Percentiles rank a stretch among this genome's conserved stretches.
These are phyloP conservation scores for Ophiostoma fasciatum DNA, from an alignment of 2,329 filamentous ascomycete genomes.

Conservation along the genomic window DNA sequence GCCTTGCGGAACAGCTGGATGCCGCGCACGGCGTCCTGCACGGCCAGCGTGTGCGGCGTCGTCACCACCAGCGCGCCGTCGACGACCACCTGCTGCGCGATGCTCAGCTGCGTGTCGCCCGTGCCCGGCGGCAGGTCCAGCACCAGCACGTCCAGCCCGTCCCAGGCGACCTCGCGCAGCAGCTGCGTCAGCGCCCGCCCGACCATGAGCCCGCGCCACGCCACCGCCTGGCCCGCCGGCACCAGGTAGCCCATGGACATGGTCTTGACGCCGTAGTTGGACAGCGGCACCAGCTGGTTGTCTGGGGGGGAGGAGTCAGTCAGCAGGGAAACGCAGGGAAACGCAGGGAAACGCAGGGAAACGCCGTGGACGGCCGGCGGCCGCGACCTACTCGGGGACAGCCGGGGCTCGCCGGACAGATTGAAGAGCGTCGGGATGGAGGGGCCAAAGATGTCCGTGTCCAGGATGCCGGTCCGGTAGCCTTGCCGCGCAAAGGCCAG, in stretches of 20 bases:
- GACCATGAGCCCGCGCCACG: conserved; percentile 94
- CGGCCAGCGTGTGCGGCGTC: conserved; percentile 82
- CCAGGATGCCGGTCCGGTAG: conserved; percentile 72
- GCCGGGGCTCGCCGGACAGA: conserved; percentile 60
- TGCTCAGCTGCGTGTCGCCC: conserved; percentile 91
- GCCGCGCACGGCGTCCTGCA: conserved; percentile 83
- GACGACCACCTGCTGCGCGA: conserved; percentile 83
- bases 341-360: no score
- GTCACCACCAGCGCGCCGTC: conserved; percentile 81
- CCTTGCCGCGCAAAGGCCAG: conserved; percentile 73
- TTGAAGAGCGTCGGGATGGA: conserved; percentile 85
- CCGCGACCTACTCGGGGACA: conserved; percentile 52
- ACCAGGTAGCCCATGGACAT: conserved; percentile 99
- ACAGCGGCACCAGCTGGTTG: conserved; percentile 72
- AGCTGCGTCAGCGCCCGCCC: conserved; percentile 95
- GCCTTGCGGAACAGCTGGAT: conserved; percentile 88
- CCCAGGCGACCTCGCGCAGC: conserved; percentile 91
- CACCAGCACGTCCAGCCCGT: conserved; percentile 71
- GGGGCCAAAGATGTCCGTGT: conserved; percentile 93
- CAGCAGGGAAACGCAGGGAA: not conserved
- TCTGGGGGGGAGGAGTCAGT: conserved; percentile 21
- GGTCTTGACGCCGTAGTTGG: conserved; percentile 89
- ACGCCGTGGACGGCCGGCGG: no score
- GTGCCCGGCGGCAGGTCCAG: conserved; percentile 89
- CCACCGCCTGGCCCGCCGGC: conserved; percentile 64